These are phyloP conservation scores for Globisporangium megalacanthum DNA, from an alignment of 352 stramenopile genomes.

Conservation along the genomic window DNA sequence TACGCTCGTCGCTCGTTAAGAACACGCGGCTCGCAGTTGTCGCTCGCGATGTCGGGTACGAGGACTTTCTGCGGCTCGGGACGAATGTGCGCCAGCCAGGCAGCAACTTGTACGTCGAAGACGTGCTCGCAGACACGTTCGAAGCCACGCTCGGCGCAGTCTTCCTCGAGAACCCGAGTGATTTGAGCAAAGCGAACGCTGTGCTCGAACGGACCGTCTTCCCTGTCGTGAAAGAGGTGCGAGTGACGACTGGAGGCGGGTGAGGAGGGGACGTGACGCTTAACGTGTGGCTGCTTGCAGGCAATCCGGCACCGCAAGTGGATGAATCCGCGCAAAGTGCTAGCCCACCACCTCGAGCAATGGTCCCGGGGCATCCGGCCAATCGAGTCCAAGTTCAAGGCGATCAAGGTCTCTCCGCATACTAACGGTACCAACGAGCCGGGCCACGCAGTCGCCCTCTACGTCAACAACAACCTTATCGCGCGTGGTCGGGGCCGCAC, in stretches of 20 bases:
- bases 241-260: background rate
- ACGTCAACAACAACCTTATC: slow-evolving; percentile 60
- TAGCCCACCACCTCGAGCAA: slow-evolving; percentile 52
- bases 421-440: slow-evolving; percentile 10
- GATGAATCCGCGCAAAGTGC: slow-evolving; percentile 75
- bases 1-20: slow-evolving; percentile 80
- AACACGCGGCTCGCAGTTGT: slow-evolving; percentile 71
- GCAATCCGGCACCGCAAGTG: slow-evolving; percentile 74
- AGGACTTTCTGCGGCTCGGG: slow-evolving; percentile 70
- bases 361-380: slow-evolving; percentile 34
- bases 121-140: slow-evolving; percentile 78
- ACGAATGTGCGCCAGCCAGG: slow-evolving; percentile 43
- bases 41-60: slow-evolving; percentile 47
- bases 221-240: slow-evolving; percentile 53
- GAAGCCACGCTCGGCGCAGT: slow-evolving; percentile 72
- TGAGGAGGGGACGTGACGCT: background rate
- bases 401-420: slow-evolving; percentile 21
- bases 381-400: slow-evolving; percentile 53
- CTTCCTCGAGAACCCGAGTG: slow-evolving; percentile 61
- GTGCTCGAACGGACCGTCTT: slow-evolving; percentile 66
- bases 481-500: slow-evolving; percentile 56
- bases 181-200: slow-evolving; percentile 49
- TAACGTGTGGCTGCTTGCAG: slow-evolving; percentile 7
- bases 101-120: slow-evolving; percentile 61
- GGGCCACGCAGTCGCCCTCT: slow-evolving; percentile 55